phyloP scores from a whole-genome alignment of 1,284 basidiomycete genomes.

The Phellopilus nigrolimitatus region DNA sequence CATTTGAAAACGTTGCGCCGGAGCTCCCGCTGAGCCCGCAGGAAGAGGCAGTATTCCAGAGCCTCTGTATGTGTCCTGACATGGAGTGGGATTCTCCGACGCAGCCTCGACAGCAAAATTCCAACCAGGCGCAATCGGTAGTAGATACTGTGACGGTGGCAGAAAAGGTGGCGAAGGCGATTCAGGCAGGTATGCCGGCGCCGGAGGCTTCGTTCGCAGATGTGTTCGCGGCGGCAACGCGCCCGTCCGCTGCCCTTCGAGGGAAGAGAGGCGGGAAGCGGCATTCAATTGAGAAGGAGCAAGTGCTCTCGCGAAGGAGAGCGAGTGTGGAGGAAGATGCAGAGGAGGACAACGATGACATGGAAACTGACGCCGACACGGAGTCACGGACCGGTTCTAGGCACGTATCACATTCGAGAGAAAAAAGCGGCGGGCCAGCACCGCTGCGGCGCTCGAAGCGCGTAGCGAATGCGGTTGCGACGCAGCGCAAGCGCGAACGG shows the following conservation, averaged over 20 bases:
- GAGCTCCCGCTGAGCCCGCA: slow-evolving; percentile 53
- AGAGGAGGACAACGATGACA: background rate
- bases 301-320: background rate
- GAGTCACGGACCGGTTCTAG: slow-evolving; percentile 2
- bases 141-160: background rate
- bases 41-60: slow-evolving; percentile 64
- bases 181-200: background rate
- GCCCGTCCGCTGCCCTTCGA: background rate
- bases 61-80: slow-evolving; percentile 44
- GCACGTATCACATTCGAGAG: slow-evolving; percentile 4
- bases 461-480: slow-evolving; percentile 52
- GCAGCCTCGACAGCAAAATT: background rate
- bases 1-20: background rate
- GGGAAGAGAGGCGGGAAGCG: background rate
- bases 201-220: slow-evolving; percentile 6
- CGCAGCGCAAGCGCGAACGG: slow-evolving; percentile 32
- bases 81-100: slow-evolving; percentile 5
- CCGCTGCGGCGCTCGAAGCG: slow-evolving; percentile 60
- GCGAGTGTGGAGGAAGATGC: background rate
- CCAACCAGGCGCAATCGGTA: background rate
- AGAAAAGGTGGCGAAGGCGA: background rate
- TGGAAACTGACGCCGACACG: background rate
- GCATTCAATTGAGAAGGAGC: background rate
- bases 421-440: background rate
- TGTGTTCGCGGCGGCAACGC: slow-evolving; percentile 5